Conservation (phyloP, 768 basidiomycete genomes). For the Boletus edulis region DNA sequence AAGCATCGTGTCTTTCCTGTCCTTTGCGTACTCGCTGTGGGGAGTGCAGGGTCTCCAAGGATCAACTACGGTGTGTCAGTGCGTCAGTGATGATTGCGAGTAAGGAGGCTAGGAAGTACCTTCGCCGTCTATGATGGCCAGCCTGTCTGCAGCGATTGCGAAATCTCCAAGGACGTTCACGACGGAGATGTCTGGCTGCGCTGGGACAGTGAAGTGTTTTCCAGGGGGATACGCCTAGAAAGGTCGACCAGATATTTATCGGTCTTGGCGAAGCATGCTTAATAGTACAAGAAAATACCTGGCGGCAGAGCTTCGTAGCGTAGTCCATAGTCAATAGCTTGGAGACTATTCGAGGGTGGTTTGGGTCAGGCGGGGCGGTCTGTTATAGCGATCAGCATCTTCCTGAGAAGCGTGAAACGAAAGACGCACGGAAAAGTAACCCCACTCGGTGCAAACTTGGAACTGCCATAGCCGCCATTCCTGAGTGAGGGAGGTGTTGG, state of each 20-base stretch:
- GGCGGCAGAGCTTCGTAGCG: conserved; percentile 62
- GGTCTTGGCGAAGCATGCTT: not conserved
- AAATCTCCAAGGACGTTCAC: conserved; percentile 89
- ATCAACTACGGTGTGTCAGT: conserved; percentile 51
- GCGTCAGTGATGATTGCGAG: not conserved
- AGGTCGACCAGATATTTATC: not conserved
- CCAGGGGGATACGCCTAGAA: conserved; percentile 75
- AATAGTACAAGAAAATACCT: conserved; percentile 37
- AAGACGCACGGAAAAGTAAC: conserved; percentile 74
- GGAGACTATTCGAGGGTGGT: conserved; percentile 76
- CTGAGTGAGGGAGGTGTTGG: conserved; percentile 58
- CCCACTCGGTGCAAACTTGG: conserved; percentile 96
- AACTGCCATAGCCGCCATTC: conserved; percentile 88
- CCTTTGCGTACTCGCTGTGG: conserved; percentile 68
- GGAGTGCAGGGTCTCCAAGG: conserved; percentile 90
- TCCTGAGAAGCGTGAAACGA: not conserved
- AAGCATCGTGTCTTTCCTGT: conserved; percentile 67
- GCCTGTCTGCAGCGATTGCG: conserved; percentile 69
- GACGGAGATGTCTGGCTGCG: conserved; percentile 71
- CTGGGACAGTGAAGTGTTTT: conserved; percentile 67
- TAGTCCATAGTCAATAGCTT: conserved; percentile 72
- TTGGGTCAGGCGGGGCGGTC: conserved; percentile 73
- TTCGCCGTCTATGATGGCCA: conserved; percentile 90
- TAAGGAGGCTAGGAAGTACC: conserved; percentile 36
- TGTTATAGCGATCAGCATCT: conserved; percentile 23